phyloP scores from a whole-genome alignment of 2,329 filamentous ascomycete genomes.

The Diaporthe capsici region DNA sequence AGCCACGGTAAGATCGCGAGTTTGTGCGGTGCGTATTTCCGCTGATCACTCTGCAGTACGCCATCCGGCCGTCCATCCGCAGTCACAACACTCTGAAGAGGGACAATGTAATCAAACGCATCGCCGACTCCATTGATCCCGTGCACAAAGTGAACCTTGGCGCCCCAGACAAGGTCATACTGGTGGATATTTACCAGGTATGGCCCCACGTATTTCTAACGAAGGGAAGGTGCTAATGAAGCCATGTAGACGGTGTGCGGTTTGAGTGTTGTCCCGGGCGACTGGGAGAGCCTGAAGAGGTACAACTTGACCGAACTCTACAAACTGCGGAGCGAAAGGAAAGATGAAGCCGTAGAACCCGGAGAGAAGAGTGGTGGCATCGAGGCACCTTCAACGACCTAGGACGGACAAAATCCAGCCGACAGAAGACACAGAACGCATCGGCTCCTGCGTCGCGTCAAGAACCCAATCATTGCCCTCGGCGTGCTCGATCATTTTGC shows the following conservation, averaged over 20 bases:
- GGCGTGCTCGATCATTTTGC: too few relatives aligned
- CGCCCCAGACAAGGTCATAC: slow-evolving; percentile 82
- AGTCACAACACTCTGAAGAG: slow-evolving; percentile 79
- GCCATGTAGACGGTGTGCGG: slow-evolving; percentile 76
- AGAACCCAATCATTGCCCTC: background rate
- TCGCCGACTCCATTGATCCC: slow-evolving; percentile 75
- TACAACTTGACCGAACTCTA: slow-evolving; percentile 86
- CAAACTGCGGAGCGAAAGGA: slow-evolving; percentile 51
- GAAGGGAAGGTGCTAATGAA: background rate
- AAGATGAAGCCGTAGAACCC: slow-evolving; percentile 6
- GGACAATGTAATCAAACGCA: slow-evolving; percentile 77
- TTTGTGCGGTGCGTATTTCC: background rate
- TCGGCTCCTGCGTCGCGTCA: background rate
- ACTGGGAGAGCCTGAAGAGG: slow-evolving; percentile 81
- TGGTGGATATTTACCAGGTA: slow-evolving; percentile 87
- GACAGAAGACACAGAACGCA: background rate
- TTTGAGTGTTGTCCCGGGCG: slow-evolving; percentile 82
- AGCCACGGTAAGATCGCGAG: slow-evolving; percentile 17
- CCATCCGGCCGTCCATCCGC: slow-evolving; percentile 84
- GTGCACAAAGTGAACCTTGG: slow-evolving; percentile 84
- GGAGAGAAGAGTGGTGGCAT: slow-evolving; percentile 16
- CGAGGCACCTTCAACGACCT: slow-evolving; percentile 1
- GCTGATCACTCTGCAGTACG: slow-evolving; percentile 70
- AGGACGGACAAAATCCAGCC: background rate
- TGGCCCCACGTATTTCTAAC: background rate